These are phyloP conservation scores for Xylariomycetidae sp. DNA, from an alignment of 2,329 filamentous ascomycete species.

Conservation along the genomic window DNA sequence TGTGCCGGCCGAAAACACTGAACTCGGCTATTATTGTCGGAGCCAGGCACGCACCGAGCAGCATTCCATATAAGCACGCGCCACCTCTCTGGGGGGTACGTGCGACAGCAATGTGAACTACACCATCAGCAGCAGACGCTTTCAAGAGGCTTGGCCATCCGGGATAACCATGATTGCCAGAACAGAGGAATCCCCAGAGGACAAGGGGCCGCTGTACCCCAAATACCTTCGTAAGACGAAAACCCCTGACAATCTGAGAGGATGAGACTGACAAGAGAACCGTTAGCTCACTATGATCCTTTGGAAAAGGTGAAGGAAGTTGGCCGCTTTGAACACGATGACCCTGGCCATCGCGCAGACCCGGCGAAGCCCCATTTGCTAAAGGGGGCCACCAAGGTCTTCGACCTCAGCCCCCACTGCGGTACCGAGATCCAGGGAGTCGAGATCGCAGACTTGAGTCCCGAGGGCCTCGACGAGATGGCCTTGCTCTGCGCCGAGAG, in stretches of 20 bases:
- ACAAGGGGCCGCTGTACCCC: not conserved
- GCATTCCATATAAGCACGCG: no score
- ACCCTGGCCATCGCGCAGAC: conserved; percentile 21
- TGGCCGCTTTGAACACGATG: conserved; percentile 18
- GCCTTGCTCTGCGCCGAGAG: conserved; percentile 16
- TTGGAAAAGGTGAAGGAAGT: conserved; percentile 19
- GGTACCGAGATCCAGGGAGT: conserved; percentile 20
- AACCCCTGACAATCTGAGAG: not conserved
- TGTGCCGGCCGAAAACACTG: no score
- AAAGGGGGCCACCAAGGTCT: conserved; percentile 13
- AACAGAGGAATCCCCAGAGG: not conserved
- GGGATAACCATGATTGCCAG: not conserved
- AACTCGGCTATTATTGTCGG: no score
- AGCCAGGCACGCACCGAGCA: no score
- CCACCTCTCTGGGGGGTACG: no score
- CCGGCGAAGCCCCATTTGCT: conserved; percentile 17
- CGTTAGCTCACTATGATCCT: conserved; percentile 21
- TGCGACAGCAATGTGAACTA: no score
- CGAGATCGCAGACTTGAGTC: conserved; percentile 12
- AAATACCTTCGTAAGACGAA: not conserved
- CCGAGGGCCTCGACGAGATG: conserved; percentile 15
- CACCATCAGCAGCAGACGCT: no score
- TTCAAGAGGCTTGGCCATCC: no score
- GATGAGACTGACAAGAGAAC: no score
- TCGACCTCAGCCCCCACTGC: conserved; percentile 21